phyloP scores from a whole-genome alignment of 2,329 filamentous ascomycete species.

The Ophiostoma ips region DNA sequence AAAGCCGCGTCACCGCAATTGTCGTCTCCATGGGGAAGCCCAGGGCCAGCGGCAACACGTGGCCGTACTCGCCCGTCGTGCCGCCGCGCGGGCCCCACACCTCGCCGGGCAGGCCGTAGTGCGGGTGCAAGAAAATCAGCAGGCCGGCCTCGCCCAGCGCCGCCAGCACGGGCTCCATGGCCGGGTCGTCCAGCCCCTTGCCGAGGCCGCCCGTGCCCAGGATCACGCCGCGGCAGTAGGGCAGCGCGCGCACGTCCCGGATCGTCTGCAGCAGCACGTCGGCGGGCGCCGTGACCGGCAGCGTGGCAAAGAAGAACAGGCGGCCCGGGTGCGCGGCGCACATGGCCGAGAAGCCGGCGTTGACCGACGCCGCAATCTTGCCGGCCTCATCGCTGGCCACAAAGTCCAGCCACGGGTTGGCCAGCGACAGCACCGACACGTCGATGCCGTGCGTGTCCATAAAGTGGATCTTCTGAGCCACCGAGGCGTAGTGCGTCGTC shows the following conservation, averaged over 20 bases:
- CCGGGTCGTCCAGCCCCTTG: constrained; percentile 63
- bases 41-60: constrained; percentile 72
- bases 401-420: constrained; percentile 92
- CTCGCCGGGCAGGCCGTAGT: constrained; percentile 71
- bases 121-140: constrained; percentile 75
- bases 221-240: constrained; percentile 70
- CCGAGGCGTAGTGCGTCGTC: constrained; percentile 69
- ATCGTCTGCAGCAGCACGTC: constrained; percentile 53
- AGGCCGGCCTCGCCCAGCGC: constrained; percentile 51
- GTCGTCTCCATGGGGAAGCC: constrained; percentile 91
- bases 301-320: constrained; percentile 69
- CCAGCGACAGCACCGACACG: constrained; percentile 73
- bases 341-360: constrained; percentile 61
- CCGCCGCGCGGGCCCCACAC: constrained; percentile 57
- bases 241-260: constrained; percentile 42
- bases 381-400: constrained; percentile 47
- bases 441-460: constrained; percentile 77
- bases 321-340: constrained; percentile 53
- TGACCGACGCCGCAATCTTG: constrained; percentile 52
- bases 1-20: constrained; percentile 77
- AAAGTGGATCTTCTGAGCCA: constrained; percentile 67
- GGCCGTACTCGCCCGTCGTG: constrained; percentile 55
- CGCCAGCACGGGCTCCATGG: constrained; percentile 56
- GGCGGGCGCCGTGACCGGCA: constrained; percentile 59
- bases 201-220: constrained; percentile 76